These are phyloP conservation scores for Neckera pumila DNA, from an alignment of 225 moss, liverwort and hornwort genomes.

Conservation along the genomic window DNA sequence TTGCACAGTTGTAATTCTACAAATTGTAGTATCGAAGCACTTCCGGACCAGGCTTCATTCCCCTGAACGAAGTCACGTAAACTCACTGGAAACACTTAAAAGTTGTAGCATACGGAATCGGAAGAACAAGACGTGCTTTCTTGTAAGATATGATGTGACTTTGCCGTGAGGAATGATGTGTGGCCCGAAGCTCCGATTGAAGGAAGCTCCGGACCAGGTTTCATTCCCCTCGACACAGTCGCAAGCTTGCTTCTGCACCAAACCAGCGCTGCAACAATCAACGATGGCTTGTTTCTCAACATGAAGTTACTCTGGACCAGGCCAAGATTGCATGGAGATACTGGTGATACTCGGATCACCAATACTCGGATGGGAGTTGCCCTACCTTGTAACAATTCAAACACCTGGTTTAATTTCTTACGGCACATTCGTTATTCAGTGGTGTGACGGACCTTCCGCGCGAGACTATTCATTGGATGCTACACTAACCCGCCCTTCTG, in stretches of 20 bases:
- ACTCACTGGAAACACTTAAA: too few relatives aligned
- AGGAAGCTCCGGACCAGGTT: conserved; percentile 37
- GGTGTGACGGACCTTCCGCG: background rate
- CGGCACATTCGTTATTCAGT: too few relatives aligned
- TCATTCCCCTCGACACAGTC: conserved; percentile 32
- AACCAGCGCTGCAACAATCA: background rate
- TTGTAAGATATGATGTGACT: background rate
- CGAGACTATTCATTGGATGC: background rate
- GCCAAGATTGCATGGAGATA: background rate
- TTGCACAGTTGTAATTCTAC: background rate
- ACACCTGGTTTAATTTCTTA: background rate
- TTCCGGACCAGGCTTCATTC: conserved; percentile 48
- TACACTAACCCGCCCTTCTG: too few relatives aligned
- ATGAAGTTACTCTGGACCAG: background rate
- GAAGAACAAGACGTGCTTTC: background rate
- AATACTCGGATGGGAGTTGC: too few relatives aligned
- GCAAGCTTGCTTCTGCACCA: background rate
- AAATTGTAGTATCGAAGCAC: background rate
- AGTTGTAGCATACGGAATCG: background rate
- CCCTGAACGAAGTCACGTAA: conserved; percentile 3
- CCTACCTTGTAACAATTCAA: too few relatives aligned
- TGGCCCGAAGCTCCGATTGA: conserved; percentile 21
- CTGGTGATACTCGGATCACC: too few relatives aligned
- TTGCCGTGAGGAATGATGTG: conserved; percentile 43
- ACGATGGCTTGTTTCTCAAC: background rate